A percentile compares a stretch with the other conserved stretches of the same genome.
Conservation (phyloP, 2,329 filamentous ascomycete species). For the Colletotrichum chrysophilum region DNA sequence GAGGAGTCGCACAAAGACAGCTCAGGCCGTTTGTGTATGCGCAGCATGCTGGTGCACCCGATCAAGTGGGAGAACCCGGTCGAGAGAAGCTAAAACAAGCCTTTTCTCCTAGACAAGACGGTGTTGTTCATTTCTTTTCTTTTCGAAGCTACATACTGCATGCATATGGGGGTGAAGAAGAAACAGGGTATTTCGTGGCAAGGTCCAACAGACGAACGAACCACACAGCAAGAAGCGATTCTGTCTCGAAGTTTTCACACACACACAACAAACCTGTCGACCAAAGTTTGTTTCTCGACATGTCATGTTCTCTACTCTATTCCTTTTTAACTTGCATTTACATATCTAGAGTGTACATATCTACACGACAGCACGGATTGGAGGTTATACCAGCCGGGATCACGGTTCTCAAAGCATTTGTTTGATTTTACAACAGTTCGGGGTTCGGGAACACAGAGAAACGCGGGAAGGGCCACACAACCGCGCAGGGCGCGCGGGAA, state of each 20-base stretch:
- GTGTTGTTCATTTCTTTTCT: not conserved
- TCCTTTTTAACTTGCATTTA: not conserved
- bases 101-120: not conserved
- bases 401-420: slow-evolving; percentile 3
- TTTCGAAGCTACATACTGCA: not conserved
- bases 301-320: not conserved
- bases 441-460: not conserved
- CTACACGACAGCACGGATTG: slow-evolving; percentile 12
- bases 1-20: slow-evolving; percentile 50
- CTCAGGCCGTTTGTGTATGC: slow-evolving; percentile 76
- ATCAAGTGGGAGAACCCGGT: slow-evolving; percentile 70
- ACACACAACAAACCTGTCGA: not conserved
- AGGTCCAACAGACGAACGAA: not conserved
- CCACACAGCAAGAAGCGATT: not conserved
- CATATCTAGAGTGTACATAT: slow-evolving; percentile 18
- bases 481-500: not conserved
- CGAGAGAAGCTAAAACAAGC: slow-evolving; percentile 34
- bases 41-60: slow-evolving; percentile 81
- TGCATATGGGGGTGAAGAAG: not conserved
- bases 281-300: not conserved
- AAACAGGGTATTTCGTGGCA: not conserved
- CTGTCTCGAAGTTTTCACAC: not conserved
- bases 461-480: not conserved
- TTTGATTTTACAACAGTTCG: not conserved
- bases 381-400: slow-evolving; percentile 16